phyloP scores from a whole-genome alignment of 2,329 filamentous ascomycete genomes.

The Fusarium sterilihyphosum region DNA sequence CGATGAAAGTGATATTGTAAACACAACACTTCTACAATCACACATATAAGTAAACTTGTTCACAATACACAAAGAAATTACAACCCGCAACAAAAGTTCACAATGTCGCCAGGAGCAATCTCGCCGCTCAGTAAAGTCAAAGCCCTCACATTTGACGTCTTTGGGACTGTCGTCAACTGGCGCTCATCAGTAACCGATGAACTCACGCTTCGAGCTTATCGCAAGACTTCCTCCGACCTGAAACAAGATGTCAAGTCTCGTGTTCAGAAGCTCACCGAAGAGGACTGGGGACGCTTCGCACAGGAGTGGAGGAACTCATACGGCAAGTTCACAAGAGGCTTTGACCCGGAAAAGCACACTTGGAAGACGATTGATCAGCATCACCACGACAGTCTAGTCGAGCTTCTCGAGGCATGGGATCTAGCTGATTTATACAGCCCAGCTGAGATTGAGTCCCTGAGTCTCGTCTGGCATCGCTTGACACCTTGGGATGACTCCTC shows the following conservation, averaged over 20 bases:
- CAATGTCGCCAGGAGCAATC: constrained; percentile 40
- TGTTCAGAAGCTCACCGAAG: constrained; percentile 60
- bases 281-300: constrained; percentile 73
- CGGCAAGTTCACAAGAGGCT: constrained; percentile 64
- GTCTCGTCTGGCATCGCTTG: constrained; percentile 77
- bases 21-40: not conserved
- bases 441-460: constrained; percentile 70
- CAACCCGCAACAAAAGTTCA: not conserved
- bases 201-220: constrained; percentile 61
- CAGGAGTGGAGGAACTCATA: constrained; percentile 77
- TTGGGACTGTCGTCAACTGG: constrained; percentile 86
- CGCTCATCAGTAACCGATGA: constrained; percentile 71
- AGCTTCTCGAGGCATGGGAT: constrained; percentile 65
- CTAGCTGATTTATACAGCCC: constrained; percentile 70
- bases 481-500: constrained; percentile 74
- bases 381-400: constrained; percentile 69
- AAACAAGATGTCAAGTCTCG: constrained; percentile 57
- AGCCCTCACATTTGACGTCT: constrained; percentile 78
- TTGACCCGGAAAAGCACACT: constrained; percentile 57
- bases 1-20: not conserved
- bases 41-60: not conserved
- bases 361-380: constrained; percentile 81
- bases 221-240: constrained; percentile 60
- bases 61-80: not conserved
- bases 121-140: constrained; percentile 54